Evolutionary conservation across 345 rosid species (phyloP).

Genomic region (Eucalyptus shirleyi): DNA sequence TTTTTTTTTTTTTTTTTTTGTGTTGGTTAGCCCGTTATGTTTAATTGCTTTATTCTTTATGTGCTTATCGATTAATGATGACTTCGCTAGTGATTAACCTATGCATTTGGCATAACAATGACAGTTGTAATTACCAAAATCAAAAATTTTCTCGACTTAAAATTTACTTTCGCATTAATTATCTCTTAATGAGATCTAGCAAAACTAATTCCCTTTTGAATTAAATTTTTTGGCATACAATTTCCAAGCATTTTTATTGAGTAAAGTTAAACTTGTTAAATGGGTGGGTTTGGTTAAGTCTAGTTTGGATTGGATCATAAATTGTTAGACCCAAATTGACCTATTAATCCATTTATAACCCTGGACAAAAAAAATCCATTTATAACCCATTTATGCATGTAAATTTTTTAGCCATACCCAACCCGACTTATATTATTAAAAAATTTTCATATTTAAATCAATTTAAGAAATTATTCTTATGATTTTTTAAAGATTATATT

Average conservation of each 20-base stretch:
- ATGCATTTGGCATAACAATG: neutral
- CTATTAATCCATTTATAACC: too few relatives aligned
- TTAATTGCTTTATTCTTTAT: neutral
- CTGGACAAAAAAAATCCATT: too few relatives aligned
- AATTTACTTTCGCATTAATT: neutral
- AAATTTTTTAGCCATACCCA: too few relatives aligned
- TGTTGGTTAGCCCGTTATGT: neutral
- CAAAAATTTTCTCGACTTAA: neutral
- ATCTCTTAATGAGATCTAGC: neutral
- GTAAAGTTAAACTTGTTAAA: too few relatives aligned
- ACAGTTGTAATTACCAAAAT: neutral
- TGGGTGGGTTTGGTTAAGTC: accelerated
- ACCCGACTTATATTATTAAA: accelerated
- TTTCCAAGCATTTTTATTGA: too few relatives aligned
- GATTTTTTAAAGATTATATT: too few relatives aligned
- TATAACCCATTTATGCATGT: too few relatives aligned
- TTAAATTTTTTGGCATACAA: too few relatives aligned
- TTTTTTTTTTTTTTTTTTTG: too few relatives aligned
- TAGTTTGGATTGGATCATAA: accelerated
- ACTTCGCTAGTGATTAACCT: neutral
- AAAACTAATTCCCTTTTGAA: neutral
- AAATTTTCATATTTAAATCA: too few relatives aligned
- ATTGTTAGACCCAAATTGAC: accelerated
- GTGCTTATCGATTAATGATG: neutral
- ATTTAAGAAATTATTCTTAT: too few relatives aligned